Evolutionary conservation across 1,139 yeast genomes (phyloP).

Genomic region (Yueomyces sp.): DNA sequence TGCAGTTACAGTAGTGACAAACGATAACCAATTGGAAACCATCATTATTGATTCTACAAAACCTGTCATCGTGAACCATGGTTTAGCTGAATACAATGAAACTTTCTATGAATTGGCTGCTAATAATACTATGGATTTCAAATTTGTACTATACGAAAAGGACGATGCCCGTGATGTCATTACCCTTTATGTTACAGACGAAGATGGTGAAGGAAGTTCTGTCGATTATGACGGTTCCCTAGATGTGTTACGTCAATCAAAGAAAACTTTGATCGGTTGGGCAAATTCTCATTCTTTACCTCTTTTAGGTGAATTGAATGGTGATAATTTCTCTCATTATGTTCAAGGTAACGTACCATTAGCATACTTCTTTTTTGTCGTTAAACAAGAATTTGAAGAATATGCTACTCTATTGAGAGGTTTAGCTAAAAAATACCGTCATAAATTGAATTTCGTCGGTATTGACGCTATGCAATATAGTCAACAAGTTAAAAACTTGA

Average conservation of each 20-base stretch:
- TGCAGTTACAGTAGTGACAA: conserved; percentile 47
- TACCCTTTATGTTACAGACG: background rate
- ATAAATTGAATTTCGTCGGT: conserved; percentile 76
- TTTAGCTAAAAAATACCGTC: conserved; percentile 65
- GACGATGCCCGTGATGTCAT: conserved; percentile 1
- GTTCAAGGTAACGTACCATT: conserved; percentile 65
- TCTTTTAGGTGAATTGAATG: conserved; percentile 77
- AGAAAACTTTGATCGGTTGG: conserved; percentile 30
- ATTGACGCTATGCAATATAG: conserved; percentile 73
- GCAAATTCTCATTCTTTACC: conserved; percentile 40
- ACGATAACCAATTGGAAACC: conserved; percentile 39
- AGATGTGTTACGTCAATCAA: background rate
- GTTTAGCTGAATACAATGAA: conserved; percentile 12
- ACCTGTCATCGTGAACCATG: conserved; percentile 15
- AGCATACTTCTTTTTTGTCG: conserved; percentile 75
- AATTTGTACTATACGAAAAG: conserved; percentile 9
- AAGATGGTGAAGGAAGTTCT: background rate
- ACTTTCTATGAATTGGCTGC: conserved; percentile 19
- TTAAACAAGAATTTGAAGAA: conserved; percentile 50
- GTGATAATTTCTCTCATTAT: conserved; percentile 65
- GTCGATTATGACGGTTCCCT: background rate
- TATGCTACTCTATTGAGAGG: conserved; percentile 41
- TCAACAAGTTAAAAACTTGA: conserved; percentile 76
- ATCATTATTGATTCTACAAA: conserved; percentile 4
- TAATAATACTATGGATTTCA: conserved; percentile 9